Conservation (phyloP, 306 rosid species). For the Quercus gilva region DNA sequence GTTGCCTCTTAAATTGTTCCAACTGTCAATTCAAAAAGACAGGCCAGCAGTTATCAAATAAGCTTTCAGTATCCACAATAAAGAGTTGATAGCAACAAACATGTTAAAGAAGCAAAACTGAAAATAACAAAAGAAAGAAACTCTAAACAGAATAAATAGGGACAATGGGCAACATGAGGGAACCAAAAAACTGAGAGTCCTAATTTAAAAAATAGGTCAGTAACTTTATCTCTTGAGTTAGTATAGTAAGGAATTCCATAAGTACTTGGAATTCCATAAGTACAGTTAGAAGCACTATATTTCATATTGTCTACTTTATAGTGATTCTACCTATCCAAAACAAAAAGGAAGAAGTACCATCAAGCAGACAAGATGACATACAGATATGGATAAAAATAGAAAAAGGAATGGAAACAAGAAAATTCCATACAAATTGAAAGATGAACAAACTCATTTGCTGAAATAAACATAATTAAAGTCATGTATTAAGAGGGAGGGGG, state of each 20-base stretch:
- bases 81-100: not conserved
- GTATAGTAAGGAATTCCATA: not conserved
- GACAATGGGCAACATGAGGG: not conserved
- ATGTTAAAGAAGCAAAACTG: not conserved
- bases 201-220: not conserved
- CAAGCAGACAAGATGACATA: not conserved
- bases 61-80: not conserved
- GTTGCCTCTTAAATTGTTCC: constrained; percentile 88
- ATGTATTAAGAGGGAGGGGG: not conserved
- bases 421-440: not conserved
- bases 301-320: too few relatives aligned
- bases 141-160: not conserved
- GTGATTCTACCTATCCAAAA: too few relatives aligned
- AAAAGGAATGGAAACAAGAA: not conserved
- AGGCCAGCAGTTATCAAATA: not conserved
- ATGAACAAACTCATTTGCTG: not conserved
- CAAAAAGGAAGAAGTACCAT: too few relatives aligned
- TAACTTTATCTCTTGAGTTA: not conserved
- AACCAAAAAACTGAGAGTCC: not conserved
- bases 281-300: not conserved
- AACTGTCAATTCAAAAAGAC: constrained; percentile 47
- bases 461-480: not conserved
- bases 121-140: not conserved
- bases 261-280: too few relatives aligned
- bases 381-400: not conserved